Evolutionary conservation across 129 eudicot species (phyloP), one percentile per base, ranked within the genome.

Genomic region (Flaveria ramosissima): DNA sequence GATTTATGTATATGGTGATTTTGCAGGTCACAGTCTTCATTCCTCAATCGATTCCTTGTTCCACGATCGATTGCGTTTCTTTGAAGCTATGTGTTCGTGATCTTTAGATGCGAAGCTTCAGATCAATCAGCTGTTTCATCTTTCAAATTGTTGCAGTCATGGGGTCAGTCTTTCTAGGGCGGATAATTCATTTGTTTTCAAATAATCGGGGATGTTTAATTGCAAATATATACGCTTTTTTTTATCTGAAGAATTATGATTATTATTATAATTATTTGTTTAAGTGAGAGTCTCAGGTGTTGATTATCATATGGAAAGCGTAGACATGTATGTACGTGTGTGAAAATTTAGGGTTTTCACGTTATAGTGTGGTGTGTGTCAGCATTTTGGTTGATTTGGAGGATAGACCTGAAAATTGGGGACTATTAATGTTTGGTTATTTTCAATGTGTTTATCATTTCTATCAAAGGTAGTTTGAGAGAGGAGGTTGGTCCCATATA

Each of bases 81-180:
- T 20, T 20, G 43, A 76, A 51, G 23, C 72, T 65, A 50, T 32
- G 24, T 68, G 6, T 7, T 51, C 39, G 42, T 77, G 52, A 77
- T 66, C 42, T 16, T 52, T 67, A 24, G 55, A 71, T 60, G 77
- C 82, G 24, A 71, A 78, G 72, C 71, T 61, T 59, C 72, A 71
- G 72, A 78, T 78, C 82, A 36, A 20, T 71, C 62, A 61, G 26
- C 53, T 60, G 20, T 78, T 48, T 71, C 55, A 61, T 78, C 82
- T 70, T 78, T 74, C 66, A 60, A 26, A 20, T 71, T 48, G 17
- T 71, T 17, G 52, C 56, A 61, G 13, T 78, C 72, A 78, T 78
- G 82, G 82, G 82, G 82, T 78, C 77, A 71, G 82, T 78, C 82
- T 71, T 21, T 73, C 50, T 45, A 45, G 50, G 50, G 50, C 3